Evolutionary conservation across 1,284 basidiomycete species (phyloP), one percentile per base, ranked within the genome.

Genomic region (Apiotrichum gamsii): DNA sequence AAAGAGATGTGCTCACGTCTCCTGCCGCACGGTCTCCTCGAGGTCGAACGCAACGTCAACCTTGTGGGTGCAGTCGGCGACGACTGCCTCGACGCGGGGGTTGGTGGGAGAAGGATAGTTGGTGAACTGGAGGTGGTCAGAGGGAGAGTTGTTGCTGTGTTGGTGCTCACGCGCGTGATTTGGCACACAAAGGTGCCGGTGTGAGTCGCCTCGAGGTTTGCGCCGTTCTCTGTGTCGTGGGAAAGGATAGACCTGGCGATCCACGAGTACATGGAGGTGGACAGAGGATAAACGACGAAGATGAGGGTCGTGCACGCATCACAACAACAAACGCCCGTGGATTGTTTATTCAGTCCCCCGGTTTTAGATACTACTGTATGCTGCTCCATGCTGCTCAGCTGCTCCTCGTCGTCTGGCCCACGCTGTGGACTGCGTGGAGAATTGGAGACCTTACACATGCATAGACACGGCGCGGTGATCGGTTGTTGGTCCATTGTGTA

Each of bases 161-260:
- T 3, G 20, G 15, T 11, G 16, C 38, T 46, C 52, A 64, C 65
- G 38, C 58, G 36, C 32, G 57, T 45, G 5, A 68, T 24, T 46
- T 68, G 65, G 21, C 48, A 55, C 24, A 49, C 51, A 10, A 41
- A 33, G 1, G 48, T 30, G 16, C 54, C 49, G 11, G 32, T 43
- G 33, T 44, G 43, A 3, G 37, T 25, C 10, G 40, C 31, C 1
- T 45, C 36, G 14, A 59, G 42, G 44, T 64, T 56, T 5, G 59
- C 55, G n/a, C 65, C 63, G 45, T 67, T 37, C 15, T 45, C 18
- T 33, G 43, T 45, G 41, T 68, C 59, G 42, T 66, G 62, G 8
- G 46, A 16, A 10, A 60, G 20, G 20, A 68, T 34, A 14, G 50
- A 37, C 14, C 46, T 37, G 1, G 53, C 49, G 9, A 68, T 52